These are phyloP conservation scores for Begonia peltatifolia DNA, from an alignment of 306 rosid species.

Conservation along the genomic window DNA sequence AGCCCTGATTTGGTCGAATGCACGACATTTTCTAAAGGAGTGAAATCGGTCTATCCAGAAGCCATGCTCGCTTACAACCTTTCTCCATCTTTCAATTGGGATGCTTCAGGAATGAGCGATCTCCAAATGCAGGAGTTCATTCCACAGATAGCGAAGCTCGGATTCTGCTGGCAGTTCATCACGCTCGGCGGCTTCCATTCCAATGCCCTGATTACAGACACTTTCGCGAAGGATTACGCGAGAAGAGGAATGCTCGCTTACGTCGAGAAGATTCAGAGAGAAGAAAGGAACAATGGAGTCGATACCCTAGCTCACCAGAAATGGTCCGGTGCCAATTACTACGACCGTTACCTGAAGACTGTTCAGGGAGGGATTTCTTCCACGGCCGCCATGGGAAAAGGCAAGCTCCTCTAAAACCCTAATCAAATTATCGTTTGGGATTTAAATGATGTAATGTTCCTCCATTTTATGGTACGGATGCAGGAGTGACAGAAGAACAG, in stretches of 20 bases:
- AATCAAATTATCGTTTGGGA: too few species aligned
- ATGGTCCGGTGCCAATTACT: slow-evolving; percentile 96
- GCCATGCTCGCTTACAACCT: slow-evolving; percentile 75
- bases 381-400: slow-evolving; percentile 99
- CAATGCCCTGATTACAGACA: slow-evolving; percentile 60
- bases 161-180: slow-evolving; percentile 87
- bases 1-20: slow-evolving; percentile 64
- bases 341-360: slow-evolving; percentile 88
- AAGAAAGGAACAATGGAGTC: slow-evolving; percentile 80
- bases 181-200: slow-evolving; percentile 88
- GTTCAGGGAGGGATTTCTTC: slow-evolving; percentile 92
- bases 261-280: slow-evolving; percentile 90
- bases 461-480: neutral
- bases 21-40: slow-evolving; percentile 61
- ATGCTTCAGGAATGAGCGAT: slow-evolving; percentile 87
- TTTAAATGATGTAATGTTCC: too few species aligned
- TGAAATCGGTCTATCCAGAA: slow-evolving; percentile 39
- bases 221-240: slow-evolving; percentile 74
- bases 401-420: slow-evolving; percentile 8
- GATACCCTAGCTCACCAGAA: slow-evolving; percentile 97
- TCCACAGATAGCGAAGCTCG: slow-evolving; percentile 66
- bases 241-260: slow-evolving; percentile 83
- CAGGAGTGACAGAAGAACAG: slow-evolving; percentile 96
- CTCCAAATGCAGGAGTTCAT: slow-evolving; percentile 67
- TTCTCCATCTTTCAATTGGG: slow-evolving; percentile 97